Evolutionary conservation across 306 rosid species (phyloP).

Genomic region (Spatholobus suberectus): DNA sequence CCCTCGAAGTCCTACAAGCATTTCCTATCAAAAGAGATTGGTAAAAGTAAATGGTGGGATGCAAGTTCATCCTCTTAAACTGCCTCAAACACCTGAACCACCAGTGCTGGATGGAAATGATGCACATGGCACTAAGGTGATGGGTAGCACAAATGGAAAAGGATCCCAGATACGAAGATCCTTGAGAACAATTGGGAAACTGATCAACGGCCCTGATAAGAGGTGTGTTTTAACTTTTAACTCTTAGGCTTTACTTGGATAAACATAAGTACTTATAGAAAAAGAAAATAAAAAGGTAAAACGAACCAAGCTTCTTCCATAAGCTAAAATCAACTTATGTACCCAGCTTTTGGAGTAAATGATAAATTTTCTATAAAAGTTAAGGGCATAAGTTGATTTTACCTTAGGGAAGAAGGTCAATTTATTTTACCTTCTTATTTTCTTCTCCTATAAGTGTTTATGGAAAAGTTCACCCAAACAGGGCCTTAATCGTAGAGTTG

Average conservation of each 20-base stretch:
- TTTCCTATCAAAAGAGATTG: constrained; percentile 51
- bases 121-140: constrained; percentile 42
- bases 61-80: constrained; percentile 59
- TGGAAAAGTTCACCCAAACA: background rate
- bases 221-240: constrained; percentile 49
- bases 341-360: background rate
- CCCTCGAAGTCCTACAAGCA: constrained; percentile 68
- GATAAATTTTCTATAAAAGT: background rate
- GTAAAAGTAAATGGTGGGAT: constrained; percentile 46
- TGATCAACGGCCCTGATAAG: constrained; percentile 87
- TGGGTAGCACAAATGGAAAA: constrained; percentile 64
- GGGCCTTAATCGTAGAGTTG: background rate
- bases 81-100: constrained; percentile 71
- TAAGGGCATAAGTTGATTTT: background rate
- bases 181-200: constrained; percentile 85
- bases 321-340: background rate
- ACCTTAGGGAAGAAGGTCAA: background rate
- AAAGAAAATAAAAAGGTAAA: background rate
- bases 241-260: background rate
- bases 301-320: background rate
- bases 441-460: background rate
- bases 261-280: background rate
- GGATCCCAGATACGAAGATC: constrained; percentile 89
- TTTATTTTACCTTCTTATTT: background rate
- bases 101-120: constrained; percentile 47